These are phyloP conservation scores for Cichorium intybus DNA, from an alignment of 140 eudicot genomes.

Conservation along the genomic window DNA sequence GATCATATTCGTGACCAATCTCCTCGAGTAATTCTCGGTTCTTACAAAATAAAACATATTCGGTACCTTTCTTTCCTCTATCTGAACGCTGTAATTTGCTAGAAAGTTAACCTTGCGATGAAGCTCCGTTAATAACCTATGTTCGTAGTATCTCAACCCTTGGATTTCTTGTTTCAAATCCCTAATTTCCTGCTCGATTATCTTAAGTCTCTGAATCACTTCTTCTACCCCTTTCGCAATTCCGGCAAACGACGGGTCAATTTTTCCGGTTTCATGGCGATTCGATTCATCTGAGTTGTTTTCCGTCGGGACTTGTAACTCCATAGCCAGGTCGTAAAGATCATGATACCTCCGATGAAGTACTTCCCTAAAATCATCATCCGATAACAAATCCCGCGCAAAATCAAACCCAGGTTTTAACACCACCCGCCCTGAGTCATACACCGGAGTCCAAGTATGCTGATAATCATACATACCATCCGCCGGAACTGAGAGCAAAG, in stretches of 20 bases:
- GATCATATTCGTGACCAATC: constrained; percentile 64
- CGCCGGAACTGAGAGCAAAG: constrained; percentile 89
- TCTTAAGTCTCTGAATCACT: constrained; percentile 78
- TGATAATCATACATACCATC: constrained; percentile 90
- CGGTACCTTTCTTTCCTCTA: constrained; percentile 89
- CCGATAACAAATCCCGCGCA: constrained; percentile 79
- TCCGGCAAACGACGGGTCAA: constrained; percentile 81
- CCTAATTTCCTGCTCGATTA: constrained; percentile 81
- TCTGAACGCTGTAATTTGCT: constrained; percentile 66
- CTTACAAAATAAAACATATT: constrained; percentile 84
- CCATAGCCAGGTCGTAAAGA: constrained; percentile 79
- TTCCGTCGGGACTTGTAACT: constrained; percentile 76
- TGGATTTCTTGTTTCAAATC: constrained; percentile 90
- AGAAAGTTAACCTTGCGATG: constrained; percentile 71
- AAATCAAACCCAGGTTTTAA: constrained; percentile 64
- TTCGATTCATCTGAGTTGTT: constrained; percentile 33
- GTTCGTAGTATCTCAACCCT: constrained; percentile 89
- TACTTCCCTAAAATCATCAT: constrained; percentile 89
- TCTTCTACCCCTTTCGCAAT: constrained; percentile 94
- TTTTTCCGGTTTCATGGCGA: constrained; percentile 33
- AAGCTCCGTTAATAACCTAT: constrained; percentile 67
- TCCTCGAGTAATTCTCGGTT: constrained; percentile 79
- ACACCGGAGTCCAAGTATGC: constrained; percentile 79
- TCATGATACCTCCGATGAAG: constrained; percentile 85
- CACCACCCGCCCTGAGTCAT: constrained; percentile 53